A percentile compares a stretch with the other conserved stretches of the same genome.
Evolutionary conservation across 768 basidiomycete genomes (phyloP).

Genomic region (Xerocomus brunneocitrinus): DNA sequence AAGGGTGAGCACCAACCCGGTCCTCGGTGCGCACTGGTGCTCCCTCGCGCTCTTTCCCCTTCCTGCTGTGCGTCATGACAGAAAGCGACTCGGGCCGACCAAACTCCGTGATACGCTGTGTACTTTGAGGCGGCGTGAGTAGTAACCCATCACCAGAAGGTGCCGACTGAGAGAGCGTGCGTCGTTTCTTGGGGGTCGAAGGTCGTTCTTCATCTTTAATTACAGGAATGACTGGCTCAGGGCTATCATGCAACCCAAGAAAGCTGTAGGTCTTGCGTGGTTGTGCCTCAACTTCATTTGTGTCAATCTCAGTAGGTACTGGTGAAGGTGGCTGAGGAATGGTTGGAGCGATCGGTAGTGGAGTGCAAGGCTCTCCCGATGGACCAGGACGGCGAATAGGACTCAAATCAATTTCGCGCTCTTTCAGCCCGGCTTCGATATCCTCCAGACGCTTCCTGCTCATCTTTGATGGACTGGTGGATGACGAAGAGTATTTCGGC

Average conservation of each 20-base stretch:
- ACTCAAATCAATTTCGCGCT: conserved; percentile 12
- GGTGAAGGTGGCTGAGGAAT: conserved; percentile 25
- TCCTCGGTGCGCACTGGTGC: neutral
- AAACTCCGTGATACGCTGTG: conserved; percentile 5
- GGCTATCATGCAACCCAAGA: conserved; percentile 20
- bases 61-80: conserved; percentile 13
- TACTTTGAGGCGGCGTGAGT: conserved; percentile 28
- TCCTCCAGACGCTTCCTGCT: conserved; percentile 9
- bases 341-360: neutral
- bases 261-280: conserved; percentile 19
- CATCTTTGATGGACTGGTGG: neutral
- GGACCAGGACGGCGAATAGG: conserved; percentile 5
- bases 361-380: conserved; percentile 3
- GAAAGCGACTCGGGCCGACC: neutral
- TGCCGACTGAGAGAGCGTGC: conserved; percentile 1
- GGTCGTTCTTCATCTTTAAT: conserved; percentile 17
- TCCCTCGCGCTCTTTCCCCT: conserved; percentile 26
- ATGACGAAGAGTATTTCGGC: neutral
- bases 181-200: conserved; percentile 23
- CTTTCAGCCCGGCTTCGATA: conserved; percentile 16
- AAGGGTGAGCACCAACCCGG: conserved; percentile 14
- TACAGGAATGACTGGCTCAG: conserved; percentile 1
- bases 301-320: conserved; percentile 22
- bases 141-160: conserved; percentile 1
- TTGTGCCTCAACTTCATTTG: conserved; percentile 10